Conservation (phyloP, 208 protist genomes). For the Trypanosoma congolense region DNA sequence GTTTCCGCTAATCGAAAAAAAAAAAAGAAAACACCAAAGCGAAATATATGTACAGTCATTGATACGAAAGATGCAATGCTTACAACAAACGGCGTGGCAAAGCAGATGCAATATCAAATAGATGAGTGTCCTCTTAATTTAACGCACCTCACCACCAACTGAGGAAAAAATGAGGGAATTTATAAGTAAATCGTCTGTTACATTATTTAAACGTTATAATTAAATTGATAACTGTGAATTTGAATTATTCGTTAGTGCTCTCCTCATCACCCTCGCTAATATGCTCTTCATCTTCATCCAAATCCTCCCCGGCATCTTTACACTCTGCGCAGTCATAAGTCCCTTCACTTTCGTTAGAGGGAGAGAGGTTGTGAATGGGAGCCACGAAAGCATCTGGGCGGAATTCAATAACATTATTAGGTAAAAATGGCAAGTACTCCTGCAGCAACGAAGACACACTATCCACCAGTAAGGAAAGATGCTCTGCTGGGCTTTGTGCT, state of each 20-base stretch:
- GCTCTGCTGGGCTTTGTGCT: conserved; percentile 29
- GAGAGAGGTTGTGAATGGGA: conserved; percentile 57
- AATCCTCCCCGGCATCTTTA: conserved; percentile 23
- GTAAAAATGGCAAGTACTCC: conserved; percentile 60
- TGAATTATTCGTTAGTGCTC: too few relatives aligned
- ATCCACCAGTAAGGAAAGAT: conserved; percentile 51
- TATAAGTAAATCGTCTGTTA: conserved; percentile 13
- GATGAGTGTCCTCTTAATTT: too few relatives aligned
- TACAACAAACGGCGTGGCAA: background rate
- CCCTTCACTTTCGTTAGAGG: conserved; percentile 13
- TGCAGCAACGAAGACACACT: conserved; percentile 44
- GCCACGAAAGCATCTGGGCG: conserved; percentile 62
- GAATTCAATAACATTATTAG: conserved; percentile 81
- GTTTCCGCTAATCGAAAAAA: conserved; percentile 8
- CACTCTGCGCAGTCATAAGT: conserved; percentile 23
- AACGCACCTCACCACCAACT: too few relatives aligned
- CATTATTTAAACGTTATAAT: conserved; percentile 1
- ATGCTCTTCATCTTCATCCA: conserved; percentile 33
- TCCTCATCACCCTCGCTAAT: conserved; percentile 29
- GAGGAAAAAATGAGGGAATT: conserved; percentile 1
- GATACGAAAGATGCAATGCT: conserved; percentile 14
- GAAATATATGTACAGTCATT: conserved; percentile 9
- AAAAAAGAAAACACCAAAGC: conserved; percentile 6
- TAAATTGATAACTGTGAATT: too few relatives aligned
- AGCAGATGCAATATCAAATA: too few relatives aligned